phyloP scores from a whole-genome alignment of 768 basidiomycete genomes.

The Tulasnella sp. region DNA sequence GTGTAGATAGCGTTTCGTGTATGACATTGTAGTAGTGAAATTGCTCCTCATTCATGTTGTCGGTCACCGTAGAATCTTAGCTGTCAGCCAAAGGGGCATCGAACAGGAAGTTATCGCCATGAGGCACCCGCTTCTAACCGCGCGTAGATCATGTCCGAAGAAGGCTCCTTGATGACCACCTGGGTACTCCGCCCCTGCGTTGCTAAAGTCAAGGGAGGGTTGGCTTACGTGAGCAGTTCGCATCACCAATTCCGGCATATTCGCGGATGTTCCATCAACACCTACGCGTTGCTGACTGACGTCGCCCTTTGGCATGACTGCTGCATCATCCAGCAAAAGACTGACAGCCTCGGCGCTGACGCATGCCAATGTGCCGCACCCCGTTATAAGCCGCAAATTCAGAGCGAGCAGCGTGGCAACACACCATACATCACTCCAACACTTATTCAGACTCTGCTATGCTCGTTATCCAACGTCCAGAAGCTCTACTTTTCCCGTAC shows the following conservation, averaged over 20 bases:
- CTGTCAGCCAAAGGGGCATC: no score
- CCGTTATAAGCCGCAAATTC: background rate
- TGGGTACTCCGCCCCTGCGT: no score
- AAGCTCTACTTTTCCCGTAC: background rate
- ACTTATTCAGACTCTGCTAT: background rate
- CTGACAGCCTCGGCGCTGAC: background rate
- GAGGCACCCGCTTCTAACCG: no score
- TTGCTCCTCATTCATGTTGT: background rate
- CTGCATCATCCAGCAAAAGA: background rate
- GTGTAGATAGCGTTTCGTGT: background rate
- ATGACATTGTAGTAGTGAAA: background rate
- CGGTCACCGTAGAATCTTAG: no score
- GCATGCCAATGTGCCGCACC: background rate
- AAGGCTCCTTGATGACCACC: no score
- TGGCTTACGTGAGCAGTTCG: background rate
- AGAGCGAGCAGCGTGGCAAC: background rate
- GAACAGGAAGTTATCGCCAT: no score
- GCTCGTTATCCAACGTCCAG: background rate
- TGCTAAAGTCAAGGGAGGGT: no score
- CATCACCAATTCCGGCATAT: background rate
- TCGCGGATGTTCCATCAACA: background rate
- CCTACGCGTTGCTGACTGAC: background rate
- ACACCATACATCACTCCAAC: background rate
- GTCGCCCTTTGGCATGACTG: background rate
- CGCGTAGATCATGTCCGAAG: no score